A percentile compares a stretch with the other conserved stretches of the same genome.
Evolutionary conservation across 495 filamentous ascomycete genomes (phyloP).

Genomic region (Astrothelium subdiscretum): DNA sequence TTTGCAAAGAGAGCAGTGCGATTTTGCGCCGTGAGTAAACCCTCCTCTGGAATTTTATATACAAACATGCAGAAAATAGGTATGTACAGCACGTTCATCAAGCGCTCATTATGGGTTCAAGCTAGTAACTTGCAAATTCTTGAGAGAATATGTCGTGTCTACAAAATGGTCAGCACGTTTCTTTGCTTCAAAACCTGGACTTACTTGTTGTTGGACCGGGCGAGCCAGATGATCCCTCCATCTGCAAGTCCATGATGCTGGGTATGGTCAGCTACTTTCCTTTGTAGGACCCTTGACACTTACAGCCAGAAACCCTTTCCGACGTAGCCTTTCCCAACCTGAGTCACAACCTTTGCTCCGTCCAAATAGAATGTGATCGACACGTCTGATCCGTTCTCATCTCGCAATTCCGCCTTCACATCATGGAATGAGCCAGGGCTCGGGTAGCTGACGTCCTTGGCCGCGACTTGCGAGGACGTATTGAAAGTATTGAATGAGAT

Average conservation of each 20-base stretch:
- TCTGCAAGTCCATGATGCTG: slow-evolving; percentile 38
- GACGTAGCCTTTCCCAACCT: slow-evolving; percentile 37
- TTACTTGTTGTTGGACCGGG: slow-evolving; percentile 34
- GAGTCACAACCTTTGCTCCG: slow-evolving; percentile 36
- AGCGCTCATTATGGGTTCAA: slow-evolving; percentile 26
- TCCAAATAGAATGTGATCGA: slow-evolving; percentile 44
- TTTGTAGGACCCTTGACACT: slow-evolving; percentile 9
- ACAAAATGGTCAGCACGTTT: slow-evolving; percentile 2
- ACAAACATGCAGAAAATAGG: too few species aligned
- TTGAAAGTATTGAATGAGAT: slow-evolving; percentile 54
- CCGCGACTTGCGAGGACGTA: slow-evolving; percentile 36
- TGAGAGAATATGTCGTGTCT: slow-evolving; percentile 34
- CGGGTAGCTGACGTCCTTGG: slow-evolving; percentile 39
- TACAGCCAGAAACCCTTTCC: neutral
- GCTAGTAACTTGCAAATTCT: slow-evolving; percentile 30
- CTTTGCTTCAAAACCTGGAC: neutral
- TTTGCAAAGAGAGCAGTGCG: too few species aligned
- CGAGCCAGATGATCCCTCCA: slow-evolving; percentile 39
- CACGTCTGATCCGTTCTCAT: slow-evolving; percentile 42
- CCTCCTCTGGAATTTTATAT: too few species aligned
- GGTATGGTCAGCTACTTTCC: slow-evolving; percentile 37
- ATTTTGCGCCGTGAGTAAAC: too few species aligned
- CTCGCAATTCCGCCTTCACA: slow-evolving; percentile 39
- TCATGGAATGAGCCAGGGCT: slow-evolving; percentile 37
- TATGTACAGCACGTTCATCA: too few species aligned